Base-by-base conservation (phyloP, 78 protist species). In the slime mould (Dictyostelium discoideum) region DNA sequence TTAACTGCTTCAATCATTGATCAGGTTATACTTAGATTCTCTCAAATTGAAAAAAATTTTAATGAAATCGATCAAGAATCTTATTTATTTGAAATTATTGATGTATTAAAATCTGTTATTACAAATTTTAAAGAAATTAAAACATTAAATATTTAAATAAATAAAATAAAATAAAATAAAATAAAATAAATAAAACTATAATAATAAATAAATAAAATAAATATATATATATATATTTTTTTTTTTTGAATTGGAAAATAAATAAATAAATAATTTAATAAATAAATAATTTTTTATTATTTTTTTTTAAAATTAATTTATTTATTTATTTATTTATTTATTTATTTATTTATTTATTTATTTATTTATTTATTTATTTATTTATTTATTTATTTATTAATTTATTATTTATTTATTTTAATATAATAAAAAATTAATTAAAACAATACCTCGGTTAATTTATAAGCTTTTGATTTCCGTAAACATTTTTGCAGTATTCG, bases 51-150 rank as follows among this genome's bases (percentile, higher is more conserved):
- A 42, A 20, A 60, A 16, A 32, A 39, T 5, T 84, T 60, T 39
- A 29, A 60, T 20, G 32, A 60, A 32, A 39, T 84, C 20, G 69
- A 84, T 9, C 73, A 60, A 54, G 87, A 84, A 29, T 37, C 42
- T 63, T 63, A 84, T 20, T 60, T 84, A 60, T 84, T 60, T 22
- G 87, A 84, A 84, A 84, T 84, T 63, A 84, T 63, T 37, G 67
- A 84, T 84, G 14, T 84, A 22, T 84, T 84, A 84, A 84, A 84
- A 84, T 24, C 22, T 60, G 77, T 84, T 3, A 84, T 84, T 9
- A 24, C 67, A 37, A 39, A 24, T 4, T 84, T 84, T 63, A 84
- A 84, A 63, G 87, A 84, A 11, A 63, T 84, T 18, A 84, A 84
- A 84, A 14, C 13, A 24, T 39, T 42, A 60, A 60, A 60, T n/a